Base-by-base conservation (phyloP, 257 asterid species). In the Solanum chmielewskii region DNA sequence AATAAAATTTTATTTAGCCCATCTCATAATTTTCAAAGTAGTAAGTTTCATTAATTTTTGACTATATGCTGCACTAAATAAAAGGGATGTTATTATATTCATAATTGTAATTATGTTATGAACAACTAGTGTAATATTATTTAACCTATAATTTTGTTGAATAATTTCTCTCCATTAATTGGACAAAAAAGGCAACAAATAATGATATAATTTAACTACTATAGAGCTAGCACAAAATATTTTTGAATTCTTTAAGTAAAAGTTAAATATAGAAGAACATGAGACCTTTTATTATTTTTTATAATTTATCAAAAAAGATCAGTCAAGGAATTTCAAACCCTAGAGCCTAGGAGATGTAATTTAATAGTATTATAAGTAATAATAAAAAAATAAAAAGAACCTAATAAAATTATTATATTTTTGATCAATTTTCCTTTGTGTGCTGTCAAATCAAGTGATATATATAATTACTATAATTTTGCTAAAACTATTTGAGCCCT, bases 321-420 rank as follows among this genome's bases (percentile, higher is more conserved):
- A 85, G 95, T 93, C 95, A 93, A 92, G 86, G 91, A 89, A 90
- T 91, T 86, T 92, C 90, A 75, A 90, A 88, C 84, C 87, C 95
- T 94, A 93, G 87, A 87, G 81, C 60, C 88, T 93, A 91, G 90
- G 92, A 89, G 86, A 83, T 31, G 73, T 77, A 84, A 76, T 90
- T 87, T 77, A 88, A 41, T 64, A 60, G 47, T 16, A 60, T 20
- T 83, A 35, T 6, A 13, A 44, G 16, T 60, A 60, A 11, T 84
- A 11, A 42, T 25, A 47, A 78, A 78, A 78, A 78, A 45, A 31
- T 45, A 16, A 29, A 81, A 81, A 81, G 31, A 29, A 16, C 85
- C 85, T 49, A 9, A 81, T 29, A 20, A 81, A 80, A 15, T 27
- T 27, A 49, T 81, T 21, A 29, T 62, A 44, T 39, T 64, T 59